A percentile compares a stretch with the other conserved stretches of the same genome.
Conservation (phyloP, 2,329 filamentous ascomycete species). For the Didymellaceae sp. region DNA sequence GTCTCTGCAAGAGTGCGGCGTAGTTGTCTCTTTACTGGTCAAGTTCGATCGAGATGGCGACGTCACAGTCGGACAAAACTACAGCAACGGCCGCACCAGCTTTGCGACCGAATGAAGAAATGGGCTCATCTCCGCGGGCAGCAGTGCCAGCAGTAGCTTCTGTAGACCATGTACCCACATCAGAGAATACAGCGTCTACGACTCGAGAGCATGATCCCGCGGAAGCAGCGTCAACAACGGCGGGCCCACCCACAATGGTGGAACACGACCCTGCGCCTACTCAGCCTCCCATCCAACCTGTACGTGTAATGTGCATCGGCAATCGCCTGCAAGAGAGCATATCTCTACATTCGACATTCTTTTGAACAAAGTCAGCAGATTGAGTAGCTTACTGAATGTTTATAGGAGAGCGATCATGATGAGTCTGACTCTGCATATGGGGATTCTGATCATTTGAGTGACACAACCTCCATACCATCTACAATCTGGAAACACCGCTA, state of each 20-base stretch:
- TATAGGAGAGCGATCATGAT: conserved; percentile 16
- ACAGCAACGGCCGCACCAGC: neutral
- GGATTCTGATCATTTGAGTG: conserved; percentile 31
- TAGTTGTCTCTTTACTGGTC: neutral
- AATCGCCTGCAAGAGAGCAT: too few relatives aligned
- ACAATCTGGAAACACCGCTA: conserved; percentile 40
- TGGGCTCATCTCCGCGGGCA: neutral
- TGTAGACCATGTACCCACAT: neutral
- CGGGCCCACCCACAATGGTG: conserved; percentile 3
- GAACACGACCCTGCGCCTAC: conserved; percentile 15
- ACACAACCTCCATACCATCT: conserved; percentile 41
- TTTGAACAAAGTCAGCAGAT: neutral
- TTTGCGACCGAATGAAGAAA: neutral
- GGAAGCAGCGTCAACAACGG: neutral
- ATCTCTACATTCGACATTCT: neutral
- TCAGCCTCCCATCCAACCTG: conserved; percentile 16
- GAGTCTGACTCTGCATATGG: conserved; percentile 35
- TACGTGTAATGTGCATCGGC: neutral
- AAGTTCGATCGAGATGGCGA: conserved; percentile 1
- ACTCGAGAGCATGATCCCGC: conserved; percentile 1
- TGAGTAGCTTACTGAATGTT: neutral
- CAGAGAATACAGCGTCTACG: neutral
- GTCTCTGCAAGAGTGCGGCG: conserved; percentile 9
- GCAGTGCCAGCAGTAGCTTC: neutral
- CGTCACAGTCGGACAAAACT: conserved; percentile 1